A percentile compares a stretch with the other conserved stretches of the same genome.
These are phyloP conservation scores for Diplogelasinospora grovesii DNA, from an alignment of 495 filamentous ascomycete genomes.

Conservation along the genomic window DNA sequence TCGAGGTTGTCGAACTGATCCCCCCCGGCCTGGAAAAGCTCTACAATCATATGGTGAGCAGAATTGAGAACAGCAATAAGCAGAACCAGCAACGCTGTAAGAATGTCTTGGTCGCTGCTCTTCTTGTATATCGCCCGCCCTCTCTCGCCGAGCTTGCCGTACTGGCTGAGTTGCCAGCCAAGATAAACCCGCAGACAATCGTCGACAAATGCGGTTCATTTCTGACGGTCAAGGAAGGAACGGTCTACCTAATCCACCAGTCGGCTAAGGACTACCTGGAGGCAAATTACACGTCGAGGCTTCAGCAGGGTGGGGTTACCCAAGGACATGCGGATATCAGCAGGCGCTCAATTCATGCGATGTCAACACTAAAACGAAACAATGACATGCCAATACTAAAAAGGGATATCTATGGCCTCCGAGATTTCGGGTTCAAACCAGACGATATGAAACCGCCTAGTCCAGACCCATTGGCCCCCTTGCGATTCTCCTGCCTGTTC, in stretches of 20 bases:
- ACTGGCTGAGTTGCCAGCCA: conserved; percentile 9
- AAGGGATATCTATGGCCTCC: conserved; percentile 20
- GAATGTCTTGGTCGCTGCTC: conserved; percentile 11
- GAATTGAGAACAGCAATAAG: conserved; percentile 1
- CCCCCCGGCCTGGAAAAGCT: conserved; percentile 14
- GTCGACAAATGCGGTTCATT: conserved; percentile 27
- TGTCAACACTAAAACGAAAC: conserved; percentile 12
- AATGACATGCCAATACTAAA: conserved; percentile 18
- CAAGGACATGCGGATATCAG: conserved; percentile 22
- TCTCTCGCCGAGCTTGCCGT: conserved; percentile 20
- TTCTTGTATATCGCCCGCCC: conserved; percentile 23
- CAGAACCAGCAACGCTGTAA: conserved; percentile 16
- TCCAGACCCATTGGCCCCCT: conserved; percentile 22
- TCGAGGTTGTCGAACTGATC: conserved; percentile 5
- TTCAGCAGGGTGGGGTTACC: conserved; percentile 13
- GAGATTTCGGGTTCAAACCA: conserved; percentile 10
- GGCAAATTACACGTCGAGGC: conserved; percentile 7
- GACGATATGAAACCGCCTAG: conserved; percentile 10
- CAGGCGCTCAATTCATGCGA: conserved; percentile 17
- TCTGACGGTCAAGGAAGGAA: conserved; percentile 21
- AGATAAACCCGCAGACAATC: conserved; percentile 4
- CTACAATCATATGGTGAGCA: conserved; percentile 13
- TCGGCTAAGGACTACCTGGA: conserved; percentile 36
- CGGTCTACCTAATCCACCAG: conserved; percentile 33
- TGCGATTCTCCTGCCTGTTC: conserved; percentile 21